Evolutionary conservation across 2,329 filamentous ascomycete genomes (phyloP), one percentile per base, ranked within the genome.

Genomic region (Neopestalotiopsis rosae): DNA sequence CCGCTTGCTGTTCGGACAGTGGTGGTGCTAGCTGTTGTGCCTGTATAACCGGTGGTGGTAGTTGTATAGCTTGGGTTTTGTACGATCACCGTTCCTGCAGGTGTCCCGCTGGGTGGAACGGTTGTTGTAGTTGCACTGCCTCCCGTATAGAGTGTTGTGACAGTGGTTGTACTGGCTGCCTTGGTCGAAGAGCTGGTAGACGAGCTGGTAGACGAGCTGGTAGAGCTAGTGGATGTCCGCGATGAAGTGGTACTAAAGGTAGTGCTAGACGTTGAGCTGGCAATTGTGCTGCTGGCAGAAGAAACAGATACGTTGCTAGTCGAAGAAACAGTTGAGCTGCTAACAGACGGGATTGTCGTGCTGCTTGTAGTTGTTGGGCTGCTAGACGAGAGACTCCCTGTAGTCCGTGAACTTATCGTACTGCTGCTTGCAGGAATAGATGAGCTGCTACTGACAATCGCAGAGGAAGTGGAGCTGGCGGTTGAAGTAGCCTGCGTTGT

Each of bases 81-180:
- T 10, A 66, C 61, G 12, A 65, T 65, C 24, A 65, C 67, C 5
- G 67, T 68, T 20, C 45, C 61, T 34, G 62, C 10, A 17, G 20
- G 10, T 17, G 58, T 38, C 5, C 61, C 61, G 17, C 20, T 61
- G 4, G 30, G 49, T 24, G 52, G 9, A 17, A 61, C 57, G 6
- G 66, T 67, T 38, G 66, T 67, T 12, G 58, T 67, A 5, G 66
- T 30, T 34, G 58, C 40, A 40, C 14, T 17, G 38, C 12, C 45
- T 65, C 62, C 62, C 14, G 59, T 40, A 42, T 62, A 62, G 9
- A 42, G 20, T 34, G 59, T 62, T 5, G 30, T 62, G 13, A 62
- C 10, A 12, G 59, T 62, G n/a, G 59, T 62, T 13, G 45, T 52
- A 4, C 45, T 52, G 5, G 14, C n/a, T 20, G 45, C 17, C 45